Evolutionary conservation across 371 early-diverging fungal genomes (phyloP), one percentile per base, ranked within the genome.

Genomic region (Mucor ambiguus): DNA sequence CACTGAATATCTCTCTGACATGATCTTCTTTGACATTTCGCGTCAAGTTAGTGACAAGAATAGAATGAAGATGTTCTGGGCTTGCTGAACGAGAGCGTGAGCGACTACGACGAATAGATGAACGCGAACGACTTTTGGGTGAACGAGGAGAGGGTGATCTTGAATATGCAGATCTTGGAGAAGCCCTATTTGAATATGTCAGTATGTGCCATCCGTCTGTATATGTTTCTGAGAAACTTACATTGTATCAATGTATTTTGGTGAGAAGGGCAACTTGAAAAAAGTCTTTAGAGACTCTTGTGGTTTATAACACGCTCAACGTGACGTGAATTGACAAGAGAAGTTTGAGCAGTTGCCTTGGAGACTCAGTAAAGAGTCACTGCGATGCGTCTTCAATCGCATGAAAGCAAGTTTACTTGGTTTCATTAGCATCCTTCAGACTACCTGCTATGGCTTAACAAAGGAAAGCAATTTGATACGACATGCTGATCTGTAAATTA

Each of bases 11-110:
- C 63, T 85, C 85, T 29, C 67, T 62, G 14, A 85, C 59, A 59
- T 85, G 84, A 1, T 75, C 81, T 56, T 62, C 64, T 18, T 70
- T 85, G 22, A 83, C 85, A 73, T 81, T 79, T 61, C 71, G 73
- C 57, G 80, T 79, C 65, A 81, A 70, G 38, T 79, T 71, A 30
- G 63, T 76, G n/a, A 78, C 69, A 4, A 71, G 52, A 44, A 72
- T 64, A 46, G 67, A 72, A 28, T 75, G 64, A 4, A 67, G 58
- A 38, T 69, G 60, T 30, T 67, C 65, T 57, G 70, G 70, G 43
- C 64, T 64, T 9, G 38, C 43, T 18, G 74, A 73, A 64, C 62
- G 60, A 29, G 74, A 63, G 22, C 37, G 63, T 4, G 41, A 41
- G 46, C 63, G 60, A 32, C 61, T 63, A 54, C 70, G 60, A 37